Evolutionary conservation across 345 rosid genomes (phyloP).

Genomic region (Odontarrhena argentea): DNA sequence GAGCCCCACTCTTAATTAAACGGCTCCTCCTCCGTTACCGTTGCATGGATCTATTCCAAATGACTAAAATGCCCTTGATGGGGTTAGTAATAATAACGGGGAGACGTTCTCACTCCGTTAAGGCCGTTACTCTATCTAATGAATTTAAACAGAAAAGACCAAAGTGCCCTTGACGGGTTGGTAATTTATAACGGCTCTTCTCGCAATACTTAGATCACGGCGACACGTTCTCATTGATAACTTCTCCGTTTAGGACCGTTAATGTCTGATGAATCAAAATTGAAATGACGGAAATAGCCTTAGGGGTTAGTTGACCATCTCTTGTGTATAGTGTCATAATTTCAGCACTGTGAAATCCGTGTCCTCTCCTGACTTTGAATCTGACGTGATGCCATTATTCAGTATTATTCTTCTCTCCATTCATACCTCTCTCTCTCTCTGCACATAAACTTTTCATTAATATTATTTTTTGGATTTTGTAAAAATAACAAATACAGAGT

Average conservation of each 20-base stretch:
- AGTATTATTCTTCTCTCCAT: conserved; percentile 7
- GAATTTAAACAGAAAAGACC: not conserved
- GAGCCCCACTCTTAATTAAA: conserved; percentile 28
- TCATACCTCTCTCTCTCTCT: not conserved
- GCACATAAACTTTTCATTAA: not conserved
- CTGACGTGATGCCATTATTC: conserved; percentile 30
- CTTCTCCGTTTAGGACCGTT: conserved; percentile 14
- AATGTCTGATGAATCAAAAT: conserved; percentile 12
- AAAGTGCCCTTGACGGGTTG: no score
- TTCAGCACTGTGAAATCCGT: conserved; percentile 28
- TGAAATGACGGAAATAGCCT: conserved; percentile 7
- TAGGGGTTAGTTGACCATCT: conserved; percentile 32
- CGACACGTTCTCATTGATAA: conserved; percentile 22
- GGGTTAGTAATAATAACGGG: not conserved
- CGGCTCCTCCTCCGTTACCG: conserved; percentile 11
- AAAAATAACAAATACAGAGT: not conserved
- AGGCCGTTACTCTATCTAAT: conserved; percentile 27
- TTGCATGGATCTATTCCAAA: no score
- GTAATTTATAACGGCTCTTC: not conserved
- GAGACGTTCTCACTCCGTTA: conserved; percentile 14
- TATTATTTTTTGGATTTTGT: not conserved
- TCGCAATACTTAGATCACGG: conserved; percentile 22
- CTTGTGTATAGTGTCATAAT: conserved; percentile 15
- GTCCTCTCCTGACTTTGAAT: conserved; percentile 40
- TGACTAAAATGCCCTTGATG: no score